phyloP scores from a whole-genome alignment of 2,329 filamentous ascomycete species.

The Aphanoascus verrucosus region DNA sequence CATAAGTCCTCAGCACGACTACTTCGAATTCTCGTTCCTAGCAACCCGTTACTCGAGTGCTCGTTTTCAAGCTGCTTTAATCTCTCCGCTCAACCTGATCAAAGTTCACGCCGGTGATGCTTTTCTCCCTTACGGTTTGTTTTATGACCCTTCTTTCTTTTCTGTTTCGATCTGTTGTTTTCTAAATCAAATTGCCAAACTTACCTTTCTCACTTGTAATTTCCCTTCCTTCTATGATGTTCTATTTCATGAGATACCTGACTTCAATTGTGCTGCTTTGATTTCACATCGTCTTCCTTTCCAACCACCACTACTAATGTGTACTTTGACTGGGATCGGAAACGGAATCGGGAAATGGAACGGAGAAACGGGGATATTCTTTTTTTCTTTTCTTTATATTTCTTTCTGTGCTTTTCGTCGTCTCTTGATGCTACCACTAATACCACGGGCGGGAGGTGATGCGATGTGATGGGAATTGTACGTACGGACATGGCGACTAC shows the following conservation, averaged over 20 bases:
- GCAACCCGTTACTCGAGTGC: background rate
- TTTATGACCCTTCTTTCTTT: too few species aligned
- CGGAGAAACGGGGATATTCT: slow-evolving; percentile 9
- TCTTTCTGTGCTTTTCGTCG: background rate
- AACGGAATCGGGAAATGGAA: slow-evolving; percentile 10
- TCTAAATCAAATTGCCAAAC: too few species aligned
- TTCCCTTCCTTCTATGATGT: slow-evolving; percentile 10
- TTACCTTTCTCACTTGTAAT: background rate
- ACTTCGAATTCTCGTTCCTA: too few species aligned
- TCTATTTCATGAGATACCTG: slow-evolving; percentile 5
- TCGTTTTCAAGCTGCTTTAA: background rate
- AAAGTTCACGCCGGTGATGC: background rate
- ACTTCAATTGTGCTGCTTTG: too few species aligned
- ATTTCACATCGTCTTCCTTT: too few species aligned
- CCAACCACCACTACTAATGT: too few species aligned
- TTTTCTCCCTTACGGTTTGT: background rate
- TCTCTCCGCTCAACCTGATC: slow-evolving; percentile 5
- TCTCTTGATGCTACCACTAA: background rate
- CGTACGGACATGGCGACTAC: too few species aligned
- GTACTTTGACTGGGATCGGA: slow-evolving; percentile 7
- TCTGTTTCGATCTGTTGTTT: background rate
- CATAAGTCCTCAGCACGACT: background rate
- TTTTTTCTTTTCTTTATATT: background rate
- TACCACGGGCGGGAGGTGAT: background rate
- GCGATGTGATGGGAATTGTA: background rate